Evolutionary conservation across 2,329 filamentous ascomycete species (phyloP), one percentile per base, ranked within the genome.

Genomic region (Botrytis paeoniae): DNA sequence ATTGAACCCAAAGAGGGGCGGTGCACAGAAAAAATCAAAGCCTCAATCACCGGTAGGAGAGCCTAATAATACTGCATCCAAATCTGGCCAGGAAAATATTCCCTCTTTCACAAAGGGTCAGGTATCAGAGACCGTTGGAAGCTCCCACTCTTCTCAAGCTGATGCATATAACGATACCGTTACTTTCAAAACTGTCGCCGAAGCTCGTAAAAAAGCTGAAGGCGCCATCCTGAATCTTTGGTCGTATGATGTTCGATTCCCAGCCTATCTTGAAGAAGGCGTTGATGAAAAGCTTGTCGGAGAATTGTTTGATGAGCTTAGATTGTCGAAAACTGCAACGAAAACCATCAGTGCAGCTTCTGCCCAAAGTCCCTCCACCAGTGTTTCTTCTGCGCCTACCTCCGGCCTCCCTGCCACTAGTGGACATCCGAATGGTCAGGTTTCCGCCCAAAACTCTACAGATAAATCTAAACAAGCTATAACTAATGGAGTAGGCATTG

Each of bases 211-310:
- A 75, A 85, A 88, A 76, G 92, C 92, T 0, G 88, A 90, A 78
- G 87, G 88, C 37, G 91, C 92, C 6, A 89, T 95, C 57, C 81
- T 93, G 43, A 86, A 88, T 54, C 83, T 95, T 4, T 86, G 85
- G 83, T 85, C 86, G 1, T 81, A 93, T 74, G 92, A 93, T 66
- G 89, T 97, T 73, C 89, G 89, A 32, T 97, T 91, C 79, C 86
- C 91, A 71, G 87, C 93, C 74, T 91, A 95, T 73, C 84, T 95
- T 20, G 85, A 89, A 18, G 92, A 95, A 80, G 92, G 93, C 0
- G 86, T 95, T 60, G 88, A 94, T 76, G 85, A 87, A 51, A 81
- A 82, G 1, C 79, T 94, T 18, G 82, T 97, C 51, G 87, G 86
- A 72, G 81, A 83, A 43, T 84, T 96, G 1, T 96, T 94, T 78